phyloP scores from a whole-genome alignment of 2,329 filamentous ascomycete species.

The Claviceps sp. region DNA sequence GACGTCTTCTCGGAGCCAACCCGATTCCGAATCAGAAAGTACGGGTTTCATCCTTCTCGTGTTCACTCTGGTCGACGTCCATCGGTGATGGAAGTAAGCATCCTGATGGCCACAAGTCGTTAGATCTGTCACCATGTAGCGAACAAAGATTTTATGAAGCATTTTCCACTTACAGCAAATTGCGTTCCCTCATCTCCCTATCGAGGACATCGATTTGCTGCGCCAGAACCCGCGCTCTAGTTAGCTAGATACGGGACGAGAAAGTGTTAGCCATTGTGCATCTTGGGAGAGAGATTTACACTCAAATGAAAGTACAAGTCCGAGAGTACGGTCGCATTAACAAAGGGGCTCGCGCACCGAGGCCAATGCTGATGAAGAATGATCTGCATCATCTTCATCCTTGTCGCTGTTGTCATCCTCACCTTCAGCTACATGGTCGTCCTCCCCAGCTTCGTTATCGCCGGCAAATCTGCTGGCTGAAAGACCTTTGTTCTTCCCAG shows the following conservation, averaged over 20 bases:
- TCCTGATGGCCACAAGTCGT: slow-evolving; percentile 4
- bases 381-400: slow-evolving; percentile 34
- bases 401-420: slow-evolving; percentile 44
- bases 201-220: slow-evolving; percentile 41
- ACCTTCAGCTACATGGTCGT: slow-evolving; percentile 36
- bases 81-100: slow-evolving; percentile 14
- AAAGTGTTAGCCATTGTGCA: slow-evolving; percentile 5
- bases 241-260: slow-evolving; percentile 21
- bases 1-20: neutral
- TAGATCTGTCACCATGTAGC: neutral
- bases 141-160: neutral
- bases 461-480: slow-evolving; percentile 41
- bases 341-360: slow-evolving; percentile 47
- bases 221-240: slow-evolving; percentile 29
- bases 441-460: slow-evolving; percentile 19
- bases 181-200: slow-evolving; percentile 42
- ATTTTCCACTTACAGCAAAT: slow-evolving; percentile 26
- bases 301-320: slow-evolving; percentile 11
- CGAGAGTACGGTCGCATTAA: slow-evolving; percentile 22
- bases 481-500: slow-evolving; percentile 35
- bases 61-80: slow-evolving; percentile 6
- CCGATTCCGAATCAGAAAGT: neutral
- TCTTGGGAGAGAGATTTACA: neutral
- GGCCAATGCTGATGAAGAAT: slow-evolving; percentile 52
- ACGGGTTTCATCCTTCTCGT: neutral